Percentiles rank a stretch among this genome's conserved stretches.
Conservation (phyloP, 805 yeast species). For the Saturnispora quitensis region DNA sequence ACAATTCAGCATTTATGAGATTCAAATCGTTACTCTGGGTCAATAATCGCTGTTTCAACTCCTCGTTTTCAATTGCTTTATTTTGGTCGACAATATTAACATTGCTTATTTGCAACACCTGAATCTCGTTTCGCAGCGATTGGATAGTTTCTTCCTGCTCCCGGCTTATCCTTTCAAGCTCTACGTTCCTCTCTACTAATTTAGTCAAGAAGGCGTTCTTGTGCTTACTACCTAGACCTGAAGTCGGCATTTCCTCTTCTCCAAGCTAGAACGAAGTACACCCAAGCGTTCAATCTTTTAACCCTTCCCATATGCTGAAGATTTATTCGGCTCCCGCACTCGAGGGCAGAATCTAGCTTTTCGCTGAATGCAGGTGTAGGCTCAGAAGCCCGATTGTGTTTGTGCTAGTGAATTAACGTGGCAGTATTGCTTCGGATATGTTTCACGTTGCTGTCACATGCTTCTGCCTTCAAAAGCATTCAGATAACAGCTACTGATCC, state of each 20-base stretch:
- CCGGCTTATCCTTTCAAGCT: background rate
- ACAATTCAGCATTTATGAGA: background rate
- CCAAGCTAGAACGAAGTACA: background rate
- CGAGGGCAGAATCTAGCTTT: background rate
- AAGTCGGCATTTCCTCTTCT: background rate
- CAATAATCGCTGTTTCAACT: background rate
- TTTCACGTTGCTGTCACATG: too few relatives aligned
- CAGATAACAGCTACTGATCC: too few relatives aligned
- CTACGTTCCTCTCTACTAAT: background rate
- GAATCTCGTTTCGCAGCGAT: background rate
- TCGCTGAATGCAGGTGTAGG: background rate
- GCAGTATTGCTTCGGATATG: background rate
- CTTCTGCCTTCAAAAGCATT: too few relatives aligned
- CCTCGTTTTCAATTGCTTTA: background rate
- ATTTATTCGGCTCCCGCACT: background rate
- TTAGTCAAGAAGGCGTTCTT: background rate
- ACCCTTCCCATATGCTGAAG: background rate
- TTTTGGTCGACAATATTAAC: background rate
- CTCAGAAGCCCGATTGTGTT: background rate
- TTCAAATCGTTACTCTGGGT: background rate
- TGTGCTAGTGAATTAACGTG: background rate
- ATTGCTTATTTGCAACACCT: background rate
- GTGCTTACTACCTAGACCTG: background rate
- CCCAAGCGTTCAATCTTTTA: background rate
- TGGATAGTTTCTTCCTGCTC: background rate